Base-by-base conservation (phyloP, 345 rosid species). In the Eucalyptus leucophloia region DNA sequence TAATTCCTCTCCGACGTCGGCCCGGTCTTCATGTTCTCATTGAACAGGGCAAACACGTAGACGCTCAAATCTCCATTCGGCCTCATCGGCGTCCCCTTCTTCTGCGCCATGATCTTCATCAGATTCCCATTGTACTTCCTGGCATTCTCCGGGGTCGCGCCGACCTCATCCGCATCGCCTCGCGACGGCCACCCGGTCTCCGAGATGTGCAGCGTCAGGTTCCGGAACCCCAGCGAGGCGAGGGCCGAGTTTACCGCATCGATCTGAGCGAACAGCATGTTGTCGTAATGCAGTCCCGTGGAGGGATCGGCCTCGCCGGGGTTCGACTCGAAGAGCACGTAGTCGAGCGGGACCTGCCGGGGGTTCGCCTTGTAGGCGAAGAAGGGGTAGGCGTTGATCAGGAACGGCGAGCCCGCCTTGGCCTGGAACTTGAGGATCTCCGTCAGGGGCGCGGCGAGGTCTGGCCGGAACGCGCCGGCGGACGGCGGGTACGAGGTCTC, bases 121-220 rank as follows among this genome's bases (percentile, higher is more conserved):
- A 97, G 77, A 90, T 98, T 98, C 32, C 99, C 96, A 50, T 98
- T 97, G 49, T 97, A 98, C 89, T 90, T 96, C 95, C 94, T 95
- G 1, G 99, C 99, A 60, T 98, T 96, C 30, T 98, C 99, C 17
- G 86, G 91, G 9, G 98, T 93, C 1, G 99, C 99, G 13, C 99
- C 99, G 3, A 92, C 89, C 91, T 98, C 99, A 28, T 97, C 96
- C 21, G 47, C 94, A 67, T 97, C 99, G 32, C 99, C 99, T 88
- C 94, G 96, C 2, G 99, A 97, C 21, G 99, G 99, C 99, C 99
- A 98, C 42, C 99, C 99, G 0, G 99, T 98, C 91, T 98, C 99
- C 80, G 99, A 98, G 88, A 98, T 95, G 87, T 95, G 95, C 42
- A 98, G 91, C 4, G 90, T 92, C 7, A 97, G 89, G 19, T 96